These are phyloP conservation scores for Termitomyces sp. DNA, from an alignment of 768 basidiomycete genomes.

Conservation along the genomic window DNA sequence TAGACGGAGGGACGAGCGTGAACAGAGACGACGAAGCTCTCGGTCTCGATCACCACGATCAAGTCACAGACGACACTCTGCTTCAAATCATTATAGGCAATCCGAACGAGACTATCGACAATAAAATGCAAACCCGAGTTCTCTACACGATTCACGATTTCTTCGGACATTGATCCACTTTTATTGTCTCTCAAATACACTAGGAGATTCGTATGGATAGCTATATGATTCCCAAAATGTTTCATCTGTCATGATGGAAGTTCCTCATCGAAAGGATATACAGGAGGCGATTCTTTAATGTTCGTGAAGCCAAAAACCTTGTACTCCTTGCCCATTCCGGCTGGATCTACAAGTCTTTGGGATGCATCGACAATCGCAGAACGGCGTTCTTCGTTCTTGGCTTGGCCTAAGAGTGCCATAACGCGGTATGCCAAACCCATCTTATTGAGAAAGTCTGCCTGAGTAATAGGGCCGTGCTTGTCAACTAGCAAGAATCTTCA, in stretches of 20 bases:
- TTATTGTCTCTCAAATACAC: background rate
- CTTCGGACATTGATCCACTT: slow-evolving; percentile 1
- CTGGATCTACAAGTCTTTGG: slow-evolving; percentile 65
- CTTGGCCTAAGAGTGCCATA: slow-evolving; percentile 48
- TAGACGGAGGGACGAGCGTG: background rate
- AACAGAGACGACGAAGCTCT: slow-evolving; percentile 20
- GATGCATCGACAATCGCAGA: slow-evolving; percentile 54
- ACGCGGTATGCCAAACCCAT: slow-evolving; percentile 74
- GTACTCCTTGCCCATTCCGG: slow-evolving; percentile 88
- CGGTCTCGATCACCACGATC: slow-evolving; percentile 31
- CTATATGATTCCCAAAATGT: background rate
- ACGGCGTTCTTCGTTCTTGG: slow-evolving; percentile 42
- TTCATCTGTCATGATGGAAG: background rate
- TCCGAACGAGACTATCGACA: slow-evolving; percentile 6
- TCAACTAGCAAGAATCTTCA: slow-evolving; percentile 25
- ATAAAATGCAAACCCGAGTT: background rate
- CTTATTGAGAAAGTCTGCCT: slow-evolving; percentile 68
- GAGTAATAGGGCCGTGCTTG: slow-evolving; percentile 54
- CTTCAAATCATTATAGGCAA: background rate
- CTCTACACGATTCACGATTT: background rate
- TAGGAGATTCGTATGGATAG: background rate
- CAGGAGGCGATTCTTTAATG: slow-evolving; percentile 8
- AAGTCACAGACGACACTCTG: background rate
- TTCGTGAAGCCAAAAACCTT: slow-evolving; percentile 61
- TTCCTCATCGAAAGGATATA: slow-evolving; percentile 31